Percentiles rank a stretch among this genome's conserved stretches.
Conservation (phyloP, 2,329 filamentous ascomycete genomes). For the Diaporthe batatas region DNA sequence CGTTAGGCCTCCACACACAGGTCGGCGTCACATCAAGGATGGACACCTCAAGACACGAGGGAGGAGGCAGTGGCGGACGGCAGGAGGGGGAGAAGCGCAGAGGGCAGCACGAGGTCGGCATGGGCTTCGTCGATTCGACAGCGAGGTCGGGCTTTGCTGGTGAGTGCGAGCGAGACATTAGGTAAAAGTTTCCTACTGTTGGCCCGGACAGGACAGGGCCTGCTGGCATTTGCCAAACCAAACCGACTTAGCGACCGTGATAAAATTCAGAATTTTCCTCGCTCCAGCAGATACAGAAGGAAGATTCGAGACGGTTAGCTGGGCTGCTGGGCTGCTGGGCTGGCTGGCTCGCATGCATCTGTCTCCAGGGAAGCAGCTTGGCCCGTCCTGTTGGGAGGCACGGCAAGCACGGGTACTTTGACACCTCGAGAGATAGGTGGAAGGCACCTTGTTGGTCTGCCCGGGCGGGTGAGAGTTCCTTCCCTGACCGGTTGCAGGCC, state of each 20-base stretch:
- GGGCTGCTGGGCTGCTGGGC: not conserved
- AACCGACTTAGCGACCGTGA: slow-evolving; percentile 33
- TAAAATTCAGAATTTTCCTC: slow-evolving; percentile 36
- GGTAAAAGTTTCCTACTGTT: slow-evolving; percentile 46
- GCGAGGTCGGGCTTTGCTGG: slow-evolving; percentile 38
- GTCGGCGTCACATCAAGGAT: slow-evolving; percentile 27
- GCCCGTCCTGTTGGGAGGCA: not conserved
- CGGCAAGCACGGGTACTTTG: not conserved
- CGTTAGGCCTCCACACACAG: slow-evolving; percentile 23
- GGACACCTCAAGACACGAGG: slow-evolving; percentile 11
- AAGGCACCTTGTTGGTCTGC: slow-evolving; percentile 8
- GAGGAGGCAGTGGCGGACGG: not conserved
- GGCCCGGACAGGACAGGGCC: slow-evolving; percentile 30
- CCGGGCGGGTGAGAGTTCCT: not conserved
- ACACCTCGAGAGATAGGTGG: not conserved
- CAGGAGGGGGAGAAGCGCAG: slow-evolving; percentile 13
- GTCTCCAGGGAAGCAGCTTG: slow-evolving; percentile 18
- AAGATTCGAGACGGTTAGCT: not conserved
- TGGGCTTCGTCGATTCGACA: slow-evolving; percentile 30
- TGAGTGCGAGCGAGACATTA: slow-evolving; percentile 43
- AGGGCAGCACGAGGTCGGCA: slow-evolving; percentile 27
- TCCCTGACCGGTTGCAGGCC: slow-evolving; percentile 9
- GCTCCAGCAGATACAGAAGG: not conserved
- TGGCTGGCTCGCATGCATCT: not conserved
- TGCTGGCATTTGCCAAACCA: slow-evolving; percentile 28